Evolutionary conservation across 495 filamentous ascomycete species (phyloP).

Genomic region (Thermochaetoides thermophila): DNA sequence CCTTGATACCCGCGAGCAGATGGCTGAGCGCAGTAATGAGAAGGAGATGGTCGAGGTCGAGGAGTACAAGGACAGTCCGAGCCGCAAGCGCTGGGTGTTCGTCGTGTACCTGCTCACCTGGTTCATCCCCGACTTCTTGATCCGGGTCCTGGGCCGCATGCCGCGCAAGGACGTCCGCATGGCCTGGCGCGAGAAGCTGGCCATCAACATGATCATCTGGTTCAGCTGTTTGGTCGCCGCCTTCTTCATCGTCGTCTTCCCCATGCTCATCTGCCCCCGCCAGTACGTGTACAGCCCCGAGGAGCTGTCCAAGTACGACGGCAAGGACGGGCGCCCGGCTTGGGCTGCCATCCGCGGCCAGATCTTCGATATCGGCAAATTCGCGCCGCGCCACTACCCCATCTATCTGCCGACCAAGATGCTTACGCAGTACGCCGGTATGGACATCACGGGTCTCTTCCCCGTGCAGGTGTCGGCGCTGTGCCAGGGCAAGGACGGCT

Average conservation of each 20-base stretch:
- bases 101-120: slow-evolving; percentile 78
- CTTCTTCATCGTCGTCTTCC: slow-evolving; percentile 86
- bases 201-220: slow-evolving; percentile 98
- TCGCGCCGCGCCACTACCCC: slow-evolving; percentile 69
- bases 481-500: slow-evolving; percentile 59
- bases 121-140: slow-evolving; percentile 72
- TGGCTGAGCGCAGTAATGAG: slow-evolving; percentile 90
- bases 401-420: slow-evolving; percentile 44
- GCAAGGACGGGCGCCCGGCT: slow-evolving; percentile 45
- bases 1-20: slow-evolving; percentile 80
- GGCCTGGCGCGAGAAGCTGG: slow-evolving; percentile 94
- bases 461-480: slow-evolving; percentile 89
- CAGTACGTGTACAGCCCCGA: slow-evolving; percentile 73
- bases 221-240: slow-evolving; percentile 59
- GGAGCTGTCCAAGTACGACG: slow-evolving; percentile 61
- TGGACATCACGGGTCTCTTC: slow-evolving; percentile 77
- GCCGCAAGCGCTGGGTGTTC: slow-evolving; percentile 82
- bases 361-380: slow-evolving; percentile 70
- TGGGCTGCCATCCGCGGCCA: slow-evolving; percentile 76
- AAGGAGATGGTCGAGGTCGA: slow-evolving; percentile 85
- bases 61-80: slow-evolving; percentile 57
- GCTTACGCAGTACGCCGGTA: slow-evolving; percentile 66
- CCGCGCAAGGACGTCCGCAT: slow-evolving; percentile 82
- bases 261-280: slow-evolving; percentile 74
- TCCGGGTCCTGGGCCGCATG: slow-evolving; percentile 69